These are phyloP conservation scores for Diaporthe sp. DNA, from an alignment of 2,329 filamentous ascomycete species.

Conservation along the genomic window DNA sequence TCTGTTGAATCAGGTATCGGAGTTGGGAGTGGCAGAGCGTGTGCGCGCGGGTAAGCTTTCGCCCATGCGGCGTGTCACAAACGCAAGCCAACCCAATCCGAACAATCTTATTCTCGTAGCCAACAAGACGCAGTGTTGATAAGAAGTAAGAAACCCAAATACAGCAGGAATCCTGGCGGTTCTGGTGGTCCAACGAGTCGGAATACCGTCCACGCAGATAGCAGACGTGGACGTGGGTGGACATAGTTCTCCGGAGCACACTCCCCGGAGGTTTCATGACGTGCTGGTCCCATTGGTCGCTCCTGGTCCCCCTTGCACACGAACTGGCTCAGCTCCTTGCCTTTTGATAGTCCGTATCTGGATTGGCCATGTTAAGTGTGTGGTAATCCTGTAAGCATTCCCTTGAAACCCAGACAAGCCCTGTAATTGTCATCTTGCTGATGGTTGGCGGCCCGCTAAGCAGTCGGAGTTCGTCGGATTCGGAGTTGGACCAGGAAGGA, in stretches of 20 bases:
- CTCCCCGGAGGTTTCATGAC: not conserved
- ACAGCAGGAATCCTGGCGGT: not conserved
- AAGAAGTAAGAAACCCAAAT: not conserved
- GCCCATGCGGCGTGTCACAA: not conserved
- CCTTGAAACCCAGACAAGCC: not conserved
- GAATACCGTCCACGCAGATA: not conserved
- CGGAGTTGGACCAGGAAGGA: conserved; percentile 4
- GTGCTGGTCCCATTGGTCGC: not conserved
- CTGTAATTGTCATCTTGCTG: not conserved
- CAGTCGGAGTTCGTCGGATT: conserved; percentile 16
- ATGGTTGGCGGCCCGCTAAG: not conserved
- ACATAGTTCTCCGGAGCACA: not conserved
- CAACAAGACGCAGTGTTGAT: not conserved
- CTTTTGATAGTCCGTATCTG: not conserved
- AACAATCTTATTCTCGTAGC: not conserved
- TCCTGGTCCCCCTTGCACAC: not conserved
- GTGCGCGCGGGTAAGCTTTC: not conserved
- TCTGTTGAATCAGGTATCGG: not conserved
- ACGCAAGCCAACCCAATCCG: not conserved
- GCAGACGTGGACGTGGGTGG: not conserved
- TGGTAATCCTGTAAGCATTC: not conserved
- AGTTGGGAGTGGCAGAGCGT: not conserved
- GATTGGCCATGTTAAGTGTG: not conserved
- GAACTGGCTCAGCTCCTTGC: not conserved
- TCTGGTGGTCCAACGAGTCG: not conserved